Base-by-base conservation (phyloP, 805 yeast species). In the Yarrowia porcina region DNA sequence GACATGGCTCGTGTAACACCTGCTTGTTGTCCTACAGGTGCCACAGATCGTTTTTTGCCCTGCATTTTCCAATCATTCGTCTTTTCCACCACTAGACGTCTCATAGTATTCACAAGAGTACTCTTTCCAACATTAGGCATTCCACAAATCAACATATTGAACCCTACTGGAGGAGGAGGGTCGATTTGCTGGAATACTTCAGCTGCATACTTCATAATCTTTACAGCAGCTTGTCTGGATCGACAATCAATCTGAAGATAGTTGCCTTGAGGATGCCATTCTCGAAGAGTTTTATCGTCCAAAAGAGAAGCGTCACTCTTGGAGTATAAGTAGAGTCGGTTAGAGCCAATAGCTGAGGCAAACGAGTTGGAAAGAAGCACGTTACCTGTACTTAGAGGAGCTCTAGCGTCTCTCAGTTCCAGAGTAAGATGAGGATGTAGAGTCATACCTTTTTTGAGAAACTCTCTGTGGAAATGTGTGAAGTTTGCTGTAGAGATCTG, bases 41-140 rank as follows among this genome's bases (percentile, higher is more conserved):
- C 97, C 1, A 89, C 97, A 28, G 61, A 54, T 39, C 61, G 47
- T 69, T 88, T 88, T 63, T 78, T 59, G 2, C 54, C 70, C 47
- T 56, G 49, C 59, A 63, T 23, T 65, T 66, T 54, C 27, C 38
- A 38, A 11, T 54, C 61, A 2, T 28, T 12, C 6, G 63, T 42
- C 42, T 52, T 61, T 23, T 35, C 30, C 12, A 67, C 70, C 4
- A 82, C 79, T 0, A 77, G 71, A n/a, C 72, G 75, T 64, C 97
- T 75, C 57, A 92, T 75, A 0, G 87, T 79, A 70, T 94, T 94
- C 27, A 92, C 87, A 52, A 94, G 72, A 0, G 97, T 88, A 12
- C 96, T 88, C 73, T 94, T 94, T 0, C 99, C 99, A n/a, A 91
- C 96, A 72, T 94, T 94, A 1, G 99, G 99, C 94, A 94, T 89